Conservation (phyloP, 2,329 filamentous ascomycete genomes). For the Penicillium sp. region DNA sequence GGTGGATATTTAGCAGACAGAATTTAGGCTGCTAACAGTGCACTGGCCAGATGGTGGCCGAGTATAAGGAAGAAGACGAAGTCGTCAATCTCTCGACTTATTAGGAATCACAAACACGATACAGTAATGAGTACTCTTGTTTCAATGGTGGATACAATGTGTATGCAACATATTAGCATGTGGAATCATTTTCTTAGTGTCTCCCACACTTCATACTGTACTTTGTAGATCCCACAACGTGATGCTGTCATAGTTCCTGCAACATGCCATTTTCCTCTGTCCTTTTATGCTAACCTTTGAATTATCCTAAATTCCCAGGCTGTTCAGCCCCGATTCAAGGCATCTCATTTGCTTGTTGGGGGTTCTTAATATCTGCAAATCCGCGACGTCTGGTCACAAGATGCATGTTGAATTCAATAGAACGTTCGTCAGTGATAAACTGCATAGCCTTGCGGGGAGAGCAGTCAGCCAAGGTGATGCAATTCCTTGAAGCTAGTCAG, state of each 20-base stretch:
- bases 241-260: neutral
- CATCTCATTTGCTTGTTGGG: neutral
- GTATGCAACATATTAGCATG: neutral
- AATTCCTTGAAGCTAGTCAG: neutral
- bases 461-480: neutral
- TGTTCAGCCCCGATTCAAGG: neutral
- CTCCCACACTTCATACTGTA: too few species aligned
- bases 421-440: neutral
- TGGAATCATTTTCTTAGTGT: neutral
- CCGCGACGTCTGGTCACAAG: neutral
- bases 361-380: neutral
- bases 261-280: neutral
- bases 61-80: neutral
- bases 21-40: neutral
- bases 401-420: too few species aligned
- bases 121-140: neutral
- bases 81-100: neutral
- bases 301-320: neutral
- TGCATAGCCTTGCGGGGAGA: neutral
- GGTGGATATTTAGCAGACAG: neutral
- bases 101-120: neutral
- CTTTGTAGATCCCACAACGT: neutral
- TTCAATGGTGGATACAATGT: neutral
- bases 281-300: neutral
- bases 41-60: neutral